phyloP scores from a whole-genome alignment of 139 green algal species.

The Coelastrella sp. region DNA sequence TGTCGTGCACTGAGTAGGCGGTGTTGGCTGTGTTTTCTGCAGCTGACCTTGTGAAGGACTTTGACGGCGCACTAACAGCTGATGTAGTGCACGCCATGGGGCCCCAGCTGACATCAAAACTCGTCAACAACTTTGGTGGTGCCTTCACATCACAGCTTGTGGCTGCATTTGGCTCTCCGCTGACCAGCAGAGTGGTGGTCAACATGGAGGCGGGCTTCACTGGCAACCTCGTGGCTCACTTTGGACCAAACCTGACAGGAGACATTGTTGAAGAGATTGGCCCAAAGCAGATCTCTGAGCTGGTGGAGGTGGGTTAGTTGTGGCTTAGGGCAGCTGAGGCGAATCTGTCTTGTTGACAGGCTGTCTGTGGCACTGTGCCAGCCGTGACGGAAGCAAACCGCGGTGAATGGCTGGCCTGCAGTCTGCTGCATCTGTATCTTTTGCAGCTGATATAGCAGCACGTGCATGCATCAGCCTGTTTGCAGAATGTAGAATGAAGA shows the following conservation, averaged over 20 bases:
- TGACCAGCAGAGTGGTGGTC: constrained; percentile 36
- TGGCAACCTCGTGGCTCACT: constrained; percentile 24
- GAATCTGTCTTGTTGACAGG: too few relatives aligned
- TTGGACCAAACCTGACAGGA: constrained; percentile 29
- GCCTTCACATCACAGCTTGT: constrained; percentile 35
- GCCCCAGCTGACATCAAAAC: neutral
- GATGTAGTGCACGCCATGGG: constrained; percentile 37
- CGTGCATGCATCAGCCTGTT: too few relatives aligned
- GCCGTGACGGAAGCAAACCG: too few relatives aligned
- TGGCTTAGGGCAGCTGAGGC: too few relatives aligned
- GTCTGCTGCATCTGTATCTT: too few relatives aligned
- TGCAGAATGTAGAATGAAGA: too few relatives aligned
- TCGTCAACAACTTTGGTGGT: constrained; percentile 32
- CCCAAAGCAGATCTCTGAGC: neutral
- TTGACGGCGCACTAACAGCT: constrained; percentile 40
- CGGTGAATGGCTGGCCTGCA: too few relatives aligned
- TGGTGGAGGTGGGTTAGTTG: constrained; percentile 3
- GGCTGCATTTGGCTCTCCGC: constrained; percentile 12
- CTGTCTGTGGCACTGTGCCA: too few relatives aligned
- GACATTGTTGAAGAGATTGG: constrained; percentile 32
- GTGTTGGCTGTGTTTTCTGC: neutral
- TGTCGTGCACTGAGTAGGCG: too few relatives aligned
- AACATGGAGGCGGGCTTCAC: constrained; percentile 21
- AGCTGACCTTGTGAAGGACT: constrained; percentile 48
- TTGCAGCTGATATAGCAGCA: too few relatives aligned